Evolutionary conservation across 768 basidiomycete species (phyloP).

Genomic region (Trametes elegans): DNA sequence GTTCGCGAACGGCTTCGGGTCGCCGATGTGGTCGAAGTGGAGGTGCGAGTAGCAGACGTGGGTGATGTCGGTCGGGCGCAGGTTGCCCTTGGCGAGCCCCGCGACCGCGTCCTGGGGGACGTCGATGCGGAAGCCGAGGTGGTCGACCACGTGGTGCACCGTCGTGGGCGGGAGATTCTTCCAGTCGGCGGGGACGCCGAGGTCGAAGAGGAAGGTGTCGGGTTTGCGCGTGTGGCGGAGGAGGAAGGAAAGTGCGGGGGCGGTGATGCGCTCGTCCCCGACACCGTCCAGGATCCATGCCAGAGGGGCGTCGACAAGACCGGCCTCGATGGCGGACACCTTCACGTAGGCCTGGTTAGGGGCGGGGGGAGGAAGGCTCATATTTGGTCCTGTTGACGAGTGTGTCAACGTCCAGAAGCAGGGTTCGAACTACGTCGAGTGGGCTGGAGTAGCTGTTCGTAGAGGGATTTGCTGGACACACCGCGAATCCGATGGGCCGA

Average conservation of each 20-base stretch:
- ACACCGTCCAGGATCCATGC: constrained; percentile 33
- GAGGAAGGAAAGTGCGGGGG: constrained; percentile 51
- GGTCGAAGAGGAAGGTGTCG: constrained; percentile 45
- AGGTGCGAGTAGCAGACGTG: constrained; percentile 49
- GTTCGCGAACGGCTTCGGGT: constrained; percentile 43
- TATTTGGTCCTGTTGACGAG: too few relatives aligned
- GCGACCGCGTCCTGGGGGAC: constrained; percentile 36
- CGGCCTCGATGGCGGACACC: constrained; percentile 56
- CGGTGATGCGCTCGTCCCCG: constrained; percentile 17
- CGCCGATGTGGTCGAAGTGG: constrained; percentile 54
- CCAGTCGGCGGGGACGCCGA: constrained; percentile 49
- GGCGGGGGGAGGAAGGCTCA: constrained; percentile 38
- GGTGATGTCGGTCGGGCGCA: constrained; percentile 41
- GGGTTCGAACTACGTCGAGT: too few relatives aligned
- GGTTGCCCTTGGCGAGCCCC: constrained; percentile 50
- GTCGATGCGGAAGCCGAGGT: constrained; percentile 5
- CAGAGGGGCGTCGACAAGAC: constrained; percentile 39
- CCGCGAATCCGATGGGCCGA: too few relatives aligned
- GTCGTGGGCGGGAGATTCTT: constrained; percentile 3
- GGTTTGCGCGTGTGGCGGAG: constrained; percentile 43
- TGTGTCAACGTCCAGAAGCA: too few relatives aligned
- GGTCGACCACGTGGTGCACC: not conserved
- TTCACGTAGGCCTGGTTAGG: constrained; percentile 47
- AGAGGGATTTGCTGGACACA: too few relatives aligned
- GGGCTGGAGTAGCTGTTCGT: too few relatives aligned